These are phyloP conservation scores for Deakozyma indianensis DNA, from an alignment of 805 yeast genomes.

Conservation along the genomic window DNA sequence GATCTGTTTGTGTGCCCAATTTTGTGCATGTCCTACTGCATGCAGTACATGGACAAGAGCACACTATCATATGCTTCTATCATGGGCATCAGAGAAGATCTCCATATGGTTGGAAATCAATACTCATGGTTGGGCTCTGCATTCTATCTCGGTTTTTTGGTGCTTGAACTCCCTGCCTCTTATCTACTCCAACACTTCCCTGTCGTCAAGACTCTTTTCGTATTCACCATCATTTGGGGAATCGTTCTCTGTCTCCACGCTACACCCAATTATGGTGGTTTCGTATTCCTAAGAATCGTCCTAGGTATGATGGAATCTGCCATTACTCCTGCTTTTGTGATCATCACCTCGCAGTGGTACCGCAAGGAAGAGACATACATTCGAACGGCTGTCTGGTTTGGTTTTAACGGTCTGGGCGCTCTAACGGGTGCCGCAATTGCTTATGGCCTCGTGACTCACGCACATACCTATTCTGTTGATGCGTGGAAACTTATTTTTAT, in stretches of 20 bases:
- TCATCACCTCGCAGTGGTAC: conserved; percentile 47
- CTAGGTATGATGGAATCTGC: conserved; percentile 38
- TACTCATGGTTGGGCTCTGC: conserved; percentile 37
- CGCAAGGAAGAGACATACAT: conserved; percentile 23
- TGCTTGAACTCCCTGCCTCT: conserved; percentile 36
- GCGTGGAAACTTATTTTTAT: conserved; percentile 42
- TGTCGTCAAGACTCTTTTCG: conserved; percentile 34
- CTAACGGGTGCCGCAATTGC: conserved; percentile 32
- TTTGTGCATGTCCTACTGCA: conserved; percentile 32
- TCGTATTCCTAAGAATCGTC: conserved; percentile 31
- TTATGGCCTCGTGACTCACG: conserved; percentile 24
- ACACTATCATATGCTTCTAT: conserved; percentile 38
- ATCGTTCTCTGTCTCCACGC: conserved; percentile 33
- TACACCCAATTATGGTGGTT: conserved; percentile 28
- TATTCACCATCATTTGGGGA: conserved; percentile 46
- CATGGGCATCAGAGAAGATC: conserved; percentile 31
- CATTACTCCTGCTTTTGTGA: conserved; percentile 42
- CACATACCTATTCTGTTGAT: conserved; percentile 15
- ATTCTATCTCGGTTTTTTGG: conserved; percentile 48
- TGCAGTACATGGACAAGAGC: conserved; percentile 49
- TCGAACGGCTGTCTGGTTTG: conserved; percentile 24
- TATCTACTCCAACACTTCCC: conserved; percentile 38
- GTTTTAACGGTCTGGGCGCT: conserved; percentile 24
- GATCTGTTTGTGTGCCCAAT: conserved; percentile 37
- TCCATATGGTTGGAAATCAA: conserved; percentile 25